Percentiles rank a stretch among this genome's conserved stretches.
These are phyloP conservation scores for Ganoderma lingzhi DNA, from an alignment of 1,284 basidiomycete genomes.

Conservation along the genomic window DNA sequence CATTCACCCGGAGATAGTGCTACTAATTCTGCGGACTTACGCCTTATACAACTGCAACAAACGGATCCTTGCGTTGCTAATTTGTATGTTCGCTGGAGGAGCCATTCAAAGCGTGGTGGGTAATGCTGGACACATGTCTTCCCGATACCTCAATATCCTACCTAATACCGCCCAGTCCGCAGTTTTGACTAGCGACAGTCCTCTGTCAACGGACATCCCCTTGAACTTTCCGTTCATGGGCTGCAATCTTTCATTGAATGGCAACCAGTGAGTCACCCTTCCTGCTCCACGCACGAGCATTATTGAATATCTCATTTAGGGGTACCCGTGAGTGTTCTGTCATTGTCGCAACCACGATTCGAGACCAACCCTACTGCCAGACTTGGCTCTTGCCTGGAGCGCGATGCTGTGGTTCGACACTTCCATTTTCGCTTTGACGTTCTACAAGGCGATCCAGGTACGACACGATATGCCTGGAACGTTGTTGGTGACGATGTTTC, in stretches of 20 bases:
- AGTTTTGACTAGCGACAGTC: conserved; percentile 26
- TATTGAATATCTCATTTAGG: conserved; percentile 1
- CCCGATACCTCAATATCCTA: background rate
- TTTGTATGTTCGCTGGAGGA: conserved; percentile 23
- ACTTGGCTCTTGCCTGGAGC: conserved; percentile 27
- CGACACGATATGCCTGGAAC: conserved; percentile 20
- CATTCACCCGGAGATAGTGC: conserved; percentile 11
- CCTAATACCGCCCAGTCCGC: conserved; percentile 12
- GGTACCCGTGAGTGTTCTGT: conserved; percentile 21
- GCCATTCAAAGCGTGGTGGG: conserved; percentile 23
- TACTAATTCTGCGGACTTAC: conserved; percentile 31
- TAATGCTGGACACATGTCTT: background rate
- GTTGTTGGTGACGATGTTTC: conserved; percentile 26
- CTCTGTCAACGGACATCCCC: conserved; percentile 18
- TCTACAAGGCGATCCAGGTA: conserved; percentile 27
- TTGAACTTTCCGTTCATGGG: conserved; percentile 17
- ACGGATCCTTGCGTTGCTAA: conserved; percentile 23
- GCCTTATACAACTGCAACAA: conserved; percentile 33
- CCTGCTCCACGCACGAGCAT: background rate
- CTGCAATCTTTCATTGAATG: conserved; percentile 26
- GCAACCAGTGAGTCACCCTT: conserved; percentile 18
- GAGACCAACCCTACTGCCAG: background rate
- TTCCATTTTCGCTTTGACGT: conserved; percentile 23
- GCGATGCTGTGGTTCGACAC: conserved; percentile 29
- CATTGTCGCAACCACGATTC: background rate